Conservation (phyloP, 1,284 basidiomycete species). For the Wallemia hederae region DNA sequence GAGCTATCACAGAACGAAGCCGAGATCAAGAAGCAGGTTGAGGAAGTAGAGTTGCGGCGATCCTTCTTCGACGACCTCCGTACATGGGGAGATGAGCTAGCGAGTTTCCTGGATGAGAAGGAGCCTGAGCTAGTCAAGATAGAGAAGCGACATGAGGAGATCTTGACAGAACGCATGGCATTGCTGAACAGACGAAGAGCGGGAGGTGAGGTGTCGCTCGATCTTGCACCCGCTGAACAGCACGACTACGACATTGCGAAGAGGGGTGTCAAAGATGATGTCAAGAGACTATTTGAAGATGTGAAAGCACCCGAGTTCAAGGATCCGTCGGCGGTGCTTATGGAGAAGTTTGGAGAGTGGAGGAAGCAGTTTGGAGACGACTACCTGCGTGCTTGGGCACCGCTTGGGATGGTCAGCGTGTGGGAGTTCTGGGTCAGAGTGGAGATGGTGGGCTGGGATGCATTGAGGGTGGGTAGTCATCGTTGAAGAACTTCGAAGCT, state of each 20-base stretch:
- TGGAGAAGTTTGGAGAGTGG: slow-evolving; percentile 49
- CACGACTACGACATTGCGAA: slow-evolving; percentile 40
- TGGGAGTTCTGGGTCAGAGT: slow-evolving; percentile 89
- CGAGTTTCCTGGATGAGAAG: slow-evolving; percentile 72
- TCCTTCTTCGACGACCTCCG: slow-evolving; percentile 62
- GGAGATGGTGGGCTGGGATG: slow-evolving; percentile 65
- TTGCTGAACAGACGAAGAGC: slow-evolving; percentile 35
- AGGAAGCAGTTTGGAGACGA: slow-evolving; percentile 42
- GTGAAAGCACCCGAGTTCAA: slow-evolving; percentile 62
- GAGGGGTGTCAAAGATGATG: slow-evolving; percentile 24
- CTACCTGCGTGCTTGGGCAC: slow-evolving; percentile 66
- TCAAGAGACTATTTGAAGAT: slow-evolving; percentile 33
- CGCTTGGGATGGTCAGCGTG: slow-evolving; percentile 55
- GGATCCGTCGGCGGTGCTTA: slow-evolving; percentile 44
- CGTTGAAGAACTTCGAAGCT: no score
- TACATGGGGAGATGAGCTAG: slow-evolving; percentile 63
- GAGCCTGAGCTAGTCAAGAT: slow-evolving; percentile 47
- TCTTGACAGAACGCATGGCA: slow-evolving; percentile 40
- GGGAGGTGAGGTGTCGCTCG: slow-evolving; percentile 27
- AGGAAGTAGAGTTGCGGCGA: slow-evolving; percentile 45
- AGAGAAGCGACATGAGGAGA: slow-evolving; percentile 46
- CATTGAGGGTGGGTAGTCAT: slow-evolving; percentile 43
- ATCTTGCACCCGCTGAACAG: slow-evolving; percentile 30
- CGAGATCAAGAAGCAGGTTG: slow-evolving; percentile 51
- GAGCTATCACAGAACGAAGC: slow-evolving; percentile 42